Evolutionary conservation across 495 filamentous ascomycete genomes (phyloP), one percentile per base, ranked within the genome.

Genomic region (Oidiodendron maius): DNA sequence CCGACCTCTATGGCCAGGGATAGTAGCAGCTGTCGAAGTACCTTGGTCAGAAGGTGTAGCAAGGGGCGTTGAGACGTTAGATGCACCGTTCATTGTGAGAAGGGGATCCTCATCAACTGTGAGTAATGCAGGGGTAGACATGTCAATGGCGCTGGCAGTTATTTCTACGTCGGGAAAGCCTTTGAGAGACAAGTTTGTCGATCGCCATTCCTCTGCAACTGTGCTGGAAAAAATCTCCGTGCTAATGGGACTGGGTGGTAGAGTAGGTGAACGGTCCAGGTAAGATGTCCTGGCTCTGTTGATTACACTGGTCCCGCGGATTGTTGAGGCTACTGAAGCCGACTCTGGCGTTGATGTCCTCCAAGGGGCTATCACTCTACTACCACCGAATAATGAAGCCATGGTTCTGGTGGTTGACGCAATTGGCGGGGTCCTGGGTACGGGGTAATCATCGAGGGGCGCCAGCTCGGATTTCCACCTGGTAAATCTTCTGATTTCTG

Each of bases 1-100:
- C 18, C 93, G 84, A 23, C 84, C 86, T 41, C 89, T 79, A 48
- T 89, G 84, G 11, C 93, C 93, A 20, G 93, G 91, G 37, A 95
- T 74, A 46, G 84, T 70, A 62, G 73, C 23, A 4, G 15, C 17
- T 21, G 52, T 46, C 1, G 48, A 15, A 32, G 40, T 44, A 15
- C 25, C 52, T 20, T 35, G 48, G 30, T 63, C 68, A 13, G 71
- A 61, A 52, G 83, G 82, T 4, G 81, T 80, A 1, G 77, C 73
- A 32, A 71, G 67, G 9, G 72, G 72, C 18, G 81, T 84, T 18
- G 81, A 84, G 11, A 66, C 51, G 4, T 61, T 62, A 3, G 81
- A 83, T 34, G 60, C 63, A 18, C 74, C 71, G 20, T 77, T 76
- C 58, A 78, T 75, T 17, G 69, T 68, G 8, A 81, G 62, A 13